Percentiles rank a stretch among this genome's conserved stretches.
Conservation (phyloP, 495 filamentous ascomycete species). For the Oleoguttula mirabilis region DNA sequence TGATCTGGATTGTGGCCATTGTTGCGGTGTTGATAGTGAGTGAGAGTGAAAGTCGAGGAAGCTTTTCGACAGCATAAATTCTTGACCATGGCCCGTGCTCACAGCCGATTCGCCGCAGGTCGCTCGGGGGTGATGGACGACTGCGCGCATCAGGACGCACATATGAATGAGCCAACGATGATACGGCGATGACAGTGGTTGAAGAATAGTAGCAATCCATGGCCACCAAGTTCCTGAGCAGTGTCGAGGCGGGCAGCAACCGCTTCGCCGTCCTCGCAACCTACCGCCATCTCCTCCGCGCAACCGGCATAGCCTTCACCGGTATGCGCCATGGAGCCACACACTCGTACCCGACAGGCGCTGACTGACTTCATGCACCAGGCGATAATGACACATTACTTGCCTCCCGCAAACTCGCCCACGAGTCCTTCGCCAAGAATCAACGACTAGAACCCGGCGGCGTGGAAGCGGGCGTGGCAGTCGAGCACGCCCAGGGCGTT, state of each 20-base stretch:
- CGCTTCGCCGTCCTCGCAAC: conserved; percentile 39
- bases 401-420: conserved; percentile 60
- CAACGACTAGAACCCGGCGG: conserved; percentile 43
- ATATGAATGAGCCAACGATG: too few species aligned
- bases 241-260: too few species aligned
- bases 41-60: neutral
- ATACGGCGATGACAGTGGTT: too few species aligned
- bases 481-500: conserved; percentile 73
- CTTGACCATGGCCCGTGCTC: neutral
- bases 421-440: conserved; percentile 57
- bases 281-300: conserved; percentile 74
- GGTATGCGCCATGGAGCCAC: conserved; percentile 47
- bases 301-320: conserved; percentile 70
- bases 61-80: neutral
- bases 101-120: too few species aligned
- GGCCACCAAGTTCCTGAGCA: too few species aligned
- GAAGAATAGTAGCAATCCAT: too few species aligned
- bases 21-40: conserved; percentile 15
- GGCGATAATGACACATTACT: too few species aligned
- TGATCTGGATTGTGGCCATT: conserved; percentile 69
- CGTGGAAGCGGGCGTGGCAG: conserved; percentile 36
- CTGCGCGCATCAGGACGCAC: too few species aligned
- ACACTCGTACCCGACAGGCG: too few species aligned
- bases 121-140: too few species aligned
- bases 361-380: too few species aligned